Evolutionary conservation across 306 rosid genomes (phyloP).

Genomic region (Cicer judaicum): DNA sequence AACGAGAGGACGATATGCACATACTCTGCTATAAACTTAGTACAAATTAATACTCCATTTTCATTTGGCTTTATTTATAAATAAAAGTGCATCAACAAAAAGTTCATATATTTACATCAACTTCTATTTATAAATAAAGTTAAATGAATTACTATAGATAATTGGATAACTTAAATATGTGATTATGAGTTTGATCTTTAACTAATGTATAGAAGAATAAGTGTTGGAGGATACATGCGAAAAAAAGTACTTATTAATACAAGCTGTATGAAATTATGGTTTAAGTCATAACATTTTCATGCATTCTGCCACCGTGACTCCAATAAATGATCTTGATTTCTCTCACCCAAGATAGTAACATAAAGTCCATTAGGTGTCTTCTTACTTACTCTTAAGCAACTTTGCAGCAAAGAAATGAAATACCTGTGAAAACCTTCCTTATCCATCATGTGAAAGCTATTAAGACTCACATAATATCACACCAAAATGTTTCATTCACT

Average conservation of each 20-base stretch:
- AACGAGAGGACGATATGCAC: no score
- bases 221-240: no score
- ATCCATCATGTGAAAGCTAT: constrained; percentile 55
- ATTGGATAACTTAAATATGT: no score
- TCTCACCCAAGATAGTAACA: constrained; percentile 40
- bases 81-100: no score
- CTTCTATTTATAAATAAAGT: no score
- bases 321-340: constrained; percentile 43
- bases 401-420: constrained; percentile 49
- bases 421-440: constrained; percentile 45
- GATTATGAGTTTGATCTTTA: no score
- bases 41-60: no score
- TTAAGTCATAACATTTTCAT: neutral
- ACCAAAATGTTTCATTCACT: constrained; percentile 42
- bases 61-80: no score
- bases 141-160: no score
- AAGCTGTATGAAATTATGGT: neutral
- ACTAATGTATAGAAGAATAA: no score
- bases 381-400: constrained; percentile 41
- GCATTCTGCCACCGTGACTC: constrained; percentile 44
- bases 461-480: constrained; percentile 55
- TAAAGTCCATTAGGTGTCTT: constrained; percentile 35
- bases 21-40: no score
- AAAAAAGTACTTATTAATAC: neutral
- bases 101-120: no score